Evolutionary conservation across 1,284 basidiomycete genomes (phyloP).

Genomic region (Melampsora allii-populina): DNA sequence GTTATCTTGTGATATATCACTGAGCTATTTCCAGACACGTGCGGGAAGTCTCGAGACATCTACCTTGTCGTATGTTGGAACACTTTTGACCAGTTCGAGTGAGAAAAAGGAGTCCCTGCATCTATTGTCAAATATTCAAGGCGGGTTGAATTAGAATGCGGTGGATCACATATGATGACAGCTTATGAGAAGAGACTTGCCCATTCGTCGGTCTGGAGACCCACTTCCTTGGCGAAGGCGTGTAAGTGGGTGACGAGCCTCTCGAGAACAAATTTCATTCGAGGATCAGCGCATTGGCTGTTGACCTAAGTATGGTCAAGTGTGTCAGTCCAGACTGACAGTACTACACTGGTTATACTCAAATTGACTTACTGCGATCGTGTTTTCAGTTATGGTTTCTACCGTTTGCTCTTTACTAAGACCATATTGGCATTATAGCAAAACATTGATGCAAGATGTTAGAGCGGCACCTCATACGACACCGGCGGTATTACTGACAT

Average conservation of each 20-base stretch:
- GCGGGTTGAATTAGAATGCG: conserved; percentile 44
- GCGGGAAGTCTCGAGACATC: conserved; percentile 43
- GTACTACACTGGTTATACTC: not conserved
- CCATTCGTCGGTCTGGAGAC: conserved; percentile 79
- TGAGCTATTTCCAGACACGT: conserved; percentile 53
- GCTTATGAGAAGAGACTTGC: conserved; percentile 55
- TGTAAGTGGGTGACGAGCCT: conserved; percentile 64
- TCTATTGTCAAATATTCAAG: not conserved
- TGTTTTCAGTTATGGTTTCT: conserved; percentile 61
- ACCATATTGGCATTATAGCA: not conserved
- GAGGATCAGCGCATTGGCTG: conserved; percentile 53
- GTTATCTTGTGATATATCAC: conserved; percentile 51
- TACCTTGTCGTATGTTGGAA: conserved; percentile 45
- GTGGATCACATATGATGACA: conserved; percentile 46
- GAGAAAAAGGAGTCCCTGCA: conserved; percentile 24
- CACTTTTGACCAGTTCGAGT: conserved; percentile 44
- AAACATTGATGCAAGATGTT: not conserved
- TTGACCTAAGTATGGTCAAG: conserved; percentile 48
- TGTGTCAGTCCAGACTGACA: not conserved
- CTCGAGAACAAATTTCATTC: conserved; percentile 58
- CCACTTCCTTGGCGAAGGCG: conserved; percentile 67
- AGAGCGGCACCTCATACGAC: no score
- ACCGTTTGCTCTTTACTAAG: conserved; percentile 48
- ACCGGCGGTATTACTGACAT: not conserved
- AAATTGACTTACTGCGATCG: conserved; percentile 17